Base-by-base conservation (phyloP, 768 basidiomycete species). In the Gyrodon lividus region DNA sequence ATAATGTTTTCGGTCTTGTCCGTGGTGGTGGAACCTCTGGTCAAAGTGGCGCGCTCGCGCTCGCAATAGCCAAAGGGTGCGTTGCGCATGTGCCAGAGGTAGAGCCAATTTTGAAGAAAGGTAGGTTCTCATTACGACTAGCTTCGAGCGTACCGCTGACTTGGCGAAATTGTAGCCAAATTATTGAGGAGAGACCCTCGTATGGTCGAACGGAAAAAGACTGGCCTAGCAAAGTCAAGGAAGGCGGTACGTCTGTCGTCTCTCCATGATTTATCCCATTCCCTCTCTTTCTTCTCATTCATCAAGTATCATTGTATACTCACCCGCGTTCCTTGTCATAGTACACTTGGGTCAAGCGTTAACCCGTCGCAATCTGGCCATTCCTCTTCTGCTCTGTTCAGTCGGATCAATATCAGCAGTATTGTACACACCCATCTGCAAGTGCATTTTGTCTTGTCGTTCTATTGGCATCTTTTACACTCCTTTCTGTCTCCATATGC, bases 151-250 rank as follows among this genome's bases (percentile, higher is more conserved):
- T 42, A 40, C 24, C 23, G 13, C 22, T 56, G 41, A 47, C 44
- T 51, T 28, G 34, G 19, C 17, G 26, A 17, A 49, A 40, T 26
- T 19, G 16, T 65, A 97, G 95, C 90, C 52, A 87, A 92, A 74
- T 74, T 95, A 42, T 71, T 92, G 51, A 83, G 84, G 68, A 84
- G 95, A 61, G 96, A 99, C 76, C 92, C 94, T 41, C 87, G 97
- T 70, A 91, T 96, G 91, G 95, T 97, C 26, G 96, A 99, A 73
- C 80, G 96, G 61, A 99, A 99, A 76, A 99, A 99, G 81, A 91
- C 96, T 14, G 92, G 92, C 51, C 70, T 83, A 62, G 83, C 88
- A 53, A 97, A 97, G 76, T 93, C 96, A 53, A 84, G 95, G 71
- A 94, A 95, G 74, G 79, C 80, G 74, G 92, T 94, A 70, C 39